A percentile compares a stretch with the other conserved stretches of the same genome.
phyloP scores from a whole-genome alignment of 768 basidiomycete species.

The Glaciozyma martinii region DNA sequence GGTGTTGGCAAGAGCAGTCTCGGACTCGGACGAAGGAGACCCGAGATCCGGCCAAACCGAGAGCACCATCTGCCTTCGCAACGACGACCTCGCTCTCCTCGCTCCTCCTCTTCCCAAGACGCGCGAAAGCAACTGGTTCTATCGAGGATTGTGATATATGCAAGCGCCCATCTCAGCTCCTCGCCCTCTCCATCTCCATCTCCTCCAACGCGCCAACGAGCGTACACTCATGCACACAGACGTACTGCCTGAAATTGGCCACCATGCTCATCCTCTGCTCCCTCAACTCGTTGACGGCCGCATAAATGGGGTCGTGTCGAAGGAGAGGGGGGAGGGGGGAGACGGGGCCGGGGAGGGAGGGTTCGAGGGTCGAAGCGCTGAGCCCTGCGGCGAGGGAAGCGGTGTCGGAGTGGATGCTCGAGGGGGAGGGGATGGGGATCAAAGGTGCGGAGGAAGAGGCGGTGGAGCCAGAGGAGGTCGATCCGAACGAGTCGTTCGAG shows the following conservation, averaged over 20 bases:
- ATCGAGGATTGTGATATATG: neutral
- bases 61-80: too few species aligned
- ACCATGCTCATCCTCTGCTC: slow-evolving; percentile 95
- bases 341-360: neutral
- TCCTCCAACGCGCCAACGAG: neutral
- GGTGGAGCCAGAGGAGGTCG: neutral
- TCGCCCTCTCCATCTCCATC: neutral
- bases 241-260: slow-evolving; percentile 87
- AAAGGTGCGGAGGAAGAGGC: neutral
- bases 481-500: neutral
- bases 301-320: slow-evolving; percentile 61
- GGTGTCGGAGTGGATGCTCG: slow-evolving; percentile 15
- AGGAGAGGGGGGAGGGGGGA: slow-evolving; percentile 44
- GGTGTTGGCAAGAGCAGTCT: too few species aligned
- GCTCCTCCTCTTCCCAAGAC: too few species aligned
- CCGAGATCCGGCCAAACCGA: too few species aligned
- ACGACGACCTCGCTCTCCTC: too few species aligned
- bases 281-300: slow-evolving; percentile 83
- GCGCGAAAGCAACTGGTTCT: too few species aligned
- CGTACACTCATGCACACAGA: slow-evolving; percentile 46
- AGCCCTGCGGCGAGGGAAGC: slow-evolving; percentile 16
- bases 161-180: neutral
- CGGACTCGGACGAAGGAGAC: too few species aligned
- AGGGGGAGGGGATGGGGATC: slow-evolving; percentile 5
- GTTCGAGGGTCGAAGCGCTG: slow-evolving; percentile 14